Percentiles rank a stretch among this genome's conserved stretches.
phyloP scores from a whole-genome alignment of 306 rosid species.

The Cyamopsis tetragonoloba region DNA sequence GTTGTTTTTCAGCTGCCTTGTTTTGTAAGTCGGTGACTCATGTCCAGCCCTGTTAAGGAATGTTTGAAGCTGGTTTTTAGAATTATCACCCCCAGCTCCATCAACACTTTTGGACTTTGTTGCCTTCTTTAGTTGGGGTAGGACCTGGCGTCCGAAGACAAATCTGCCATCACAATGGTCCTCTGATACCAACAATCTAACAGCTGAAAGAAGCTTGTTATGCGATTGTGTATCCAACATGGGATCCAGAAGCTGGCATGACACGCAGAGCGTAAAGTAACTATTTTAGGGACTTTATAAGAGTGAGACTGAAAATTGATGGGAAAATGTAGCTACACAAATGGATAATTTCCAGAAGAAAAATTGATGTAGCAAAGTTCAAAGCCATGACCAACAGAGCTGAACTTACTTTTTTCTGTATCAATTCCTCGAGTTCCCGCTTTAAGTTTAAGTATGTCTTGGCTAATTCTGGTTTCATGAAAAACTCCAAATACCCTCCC shows the following conservation, averaged over 20 bases:
- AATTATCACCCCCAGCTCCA: slow-evolving; percentile 44
- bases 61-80: slow-evolving; percentile 66
- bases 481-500: slow-evolving; percentile 91
- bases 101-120: slow-evolving; percentile 23
- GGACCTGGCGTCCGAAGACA: slow-evolving; percentile 57
- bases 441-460: slow-evolving; percentile 62
- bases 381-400: background rate
- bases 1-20: slow-evolving; percentile 61
- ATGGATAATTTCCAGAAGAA: background rate
- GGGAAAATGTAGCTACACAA: slow-evolving; percentile 1
- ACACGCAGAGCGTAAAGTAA: slow-evolving; percentile 21
- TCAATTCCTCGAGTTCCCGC: slow-evolving; percentile 68
- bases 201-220: slow-evolving; percentile 62
- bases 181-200: slow-evolving; percentile 81
- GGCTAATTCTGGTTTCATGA: slow-evolving; percentile 83
- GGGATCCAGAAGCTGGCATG: slow-evolving; percentile 81
- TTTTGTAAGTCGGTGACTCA: slow-evolving; percentile 69
- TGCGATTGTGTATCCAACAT: slow-evolving; percentile 51
- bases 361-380: background rate
- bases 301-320: slow-evolving; percentile 3
- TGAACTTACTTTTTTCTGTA: slow-evolving; percentile 66
- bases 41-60: slow-evolving; percentile 81
- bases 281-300: slow-evolving; percentile 21
- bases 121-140: slow-evolving; percentile 45
- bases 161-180: slow-evolving; percentile 80